Base-by-base conservation (phyloP, 75 land plant species). In the Pinus tabuliformis region DNA sequence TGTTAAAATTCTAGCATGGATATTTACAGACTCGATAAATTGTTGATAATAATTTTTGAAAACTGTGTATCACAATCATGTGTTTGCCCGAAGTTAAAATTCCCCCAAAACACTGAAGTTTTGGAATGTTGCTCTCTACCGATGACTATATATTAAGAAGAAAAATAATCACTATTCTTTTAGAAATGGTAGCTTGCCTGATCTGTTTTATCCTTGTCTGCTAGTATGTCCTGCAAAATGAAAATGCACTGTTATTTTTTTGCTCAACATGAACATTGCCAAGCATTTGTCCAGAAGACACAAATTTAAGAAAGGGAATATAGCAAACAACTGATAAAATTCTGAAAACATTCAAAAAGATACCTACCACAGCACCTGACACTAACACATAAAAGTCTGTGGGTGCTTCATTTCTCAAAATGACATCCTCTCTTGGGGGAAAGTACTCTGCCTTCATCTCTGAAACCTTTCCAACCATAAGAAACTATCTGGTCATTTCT, bases 361-460 rank as follows among this genome's bases (percentile, higher is more conserved):
- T 24, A 65, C 78, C 62, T 80, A 89, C 94, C 87, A 80, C 83
- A 66, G 78, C 57, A 42, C 94, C 91, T 37, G 84, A 75, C 6
- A 89, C 84, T 21, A 91, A 57, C 9, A 91, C 81, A 78, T 91
- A 91, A 58, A 91, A 87, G 26, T 81, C 89, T 57, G 91, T 83
- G 12, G 94, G 94, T 58, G 89, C 88, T 76, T 91, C 94, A 33
- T 33, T 33, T 33, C 33, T 33, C 33, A 33, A 33, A 33, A 33
- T 33, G 33, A 33, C 33, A 33, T 33, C 33, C 33, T 33, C 33
- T 33, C 33, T 33, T 33, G 33, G 33, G 33, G 33, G 33, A 33
- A 33, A 33, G 33, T 33, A 33, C 33, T 2, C 2, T 33, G 33
- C 33, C 33, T 33, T 33, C 91, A 89, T 89, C 76, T 89, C 89